Evolutionary conservation across 306 rosid species (phyloP), one percentile per base, ranked within the genome.

Genomic region (Dicorynia guianensis): DNA sequence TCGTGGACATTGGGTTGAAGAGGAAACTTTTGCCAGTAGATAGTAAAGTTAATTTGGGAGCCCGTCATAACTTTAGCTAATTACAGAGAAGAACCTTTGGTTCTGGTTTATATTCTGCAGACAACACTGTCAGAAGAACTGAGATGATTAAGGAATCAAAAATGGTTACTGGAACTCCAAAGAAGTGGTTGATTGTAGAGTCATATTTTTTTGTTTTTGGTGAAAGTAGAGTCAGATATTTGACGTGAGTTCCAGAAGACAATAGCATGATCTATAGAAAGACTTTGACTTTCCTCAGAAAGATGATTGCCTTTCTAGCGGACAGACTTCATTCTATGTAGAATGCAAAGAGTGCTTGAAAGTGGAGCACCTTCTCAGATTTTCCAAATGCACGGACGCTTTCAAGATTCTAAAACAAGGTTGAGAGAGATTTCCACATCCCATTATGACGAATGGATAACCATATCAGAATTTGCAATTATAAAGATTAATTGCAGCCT

Each of bases 221-320:
- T n/a, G n/a, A n/a, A n/a, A n/a, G 54, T 58, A 40, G 48, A 43
- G 67, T 43, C 15, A 57, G 35, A 33, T 53, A 42, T 38, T 20
- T 55, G 65, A 36, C 34, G 25, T 47, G 13, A 46, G 39, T 65
- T 30, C 18, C 39, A 69, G 11, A 55, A 38, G 63, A 64, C 70
- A 5, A 20, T 35, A 7, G 38, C 49, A 61, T 43, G 53, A 40
- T 30, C 38, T 33, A 43, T 48, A 14, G 64, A 57, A 57, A 30
- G 3, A 62, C 17, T 53, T 39, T 47, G 52, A 42, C 63, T 76
- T 76, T 25, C 39, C 38, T 30, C 65, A 62, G 55, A 84, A 67
- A 72, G 76, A 19, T 72, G 53, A 36, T 80, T 56, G 46, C 38
- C 49, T 80, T 72, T 54, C 57, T 64, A 33, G 47, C n/a, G 18